Conservation (phyloP, 2,329 filamentous ascomycete species). For the Venturia pyrina region DNA sequence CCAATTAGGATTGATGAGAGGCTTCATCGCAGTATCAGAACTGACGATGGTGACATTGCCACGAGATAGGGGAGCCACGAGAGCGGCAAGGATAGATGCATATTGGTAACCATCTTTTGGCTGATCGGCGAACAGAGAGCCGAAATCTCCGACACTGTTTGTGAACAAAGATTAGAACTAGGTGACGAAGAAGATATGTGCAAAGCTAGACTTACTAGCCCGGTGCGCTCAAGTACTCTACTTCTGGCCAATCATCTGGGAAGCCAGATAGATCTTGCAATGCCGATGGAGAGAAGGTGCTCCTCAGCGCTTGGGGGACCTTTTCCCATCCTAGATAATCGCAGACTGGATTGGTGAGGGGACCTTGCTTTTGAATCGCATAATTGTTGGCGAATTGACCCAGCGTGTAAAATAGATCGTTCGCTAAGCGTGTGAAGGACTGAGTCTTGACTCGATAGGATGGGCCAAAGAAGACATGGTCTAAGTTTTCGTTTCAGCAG, state of each 20-base stretch:
- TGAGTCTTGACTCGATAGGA: constrained; percentile 17
- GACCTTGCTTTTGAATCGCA: constrained; percentile 12
- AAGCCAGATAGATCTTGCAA: constrained; percentile 16
- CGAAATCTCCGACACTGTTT: constrained; percentile 15
- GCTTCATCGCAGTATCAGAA: constrained; percentile 19
- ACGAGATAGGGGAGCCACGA: constrained; percentile 26
- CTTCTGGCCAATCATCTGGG: constrained; percentile 27
- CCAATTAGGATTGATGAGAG: constrained; percentile 27
- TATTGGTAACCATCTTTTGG: constrained; percentile 23
- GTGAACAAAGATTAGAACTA: not conserved
- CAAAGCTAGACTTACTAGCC: constrained; percentile 11
- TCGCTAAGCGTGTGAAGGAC: constrained; percentile 11
- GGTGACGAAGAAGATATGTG: not conserved
- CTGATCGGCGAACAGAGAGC: constrained; percentile 16
- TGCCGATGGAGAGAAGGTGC: constrained; percentile 13
- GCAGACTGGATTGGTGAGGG: constrained; percentile 17
- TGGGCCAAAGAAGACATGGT: constrained; percentile 28
- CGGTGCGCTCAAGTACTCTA: constrained; percentile 21
- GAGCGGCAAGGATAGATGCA: constrained; percentile 22
- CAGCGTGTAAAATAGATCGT: constrained; percentile 1
- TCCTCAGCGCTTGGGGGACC: constrained; percentile 16
- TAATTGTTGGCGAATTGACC: not conserved
- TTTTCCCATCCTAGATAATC: constrained; percentile 20
- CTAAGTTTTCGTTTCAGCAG: not conserved
- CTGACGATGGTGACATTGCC: constrained; percentile 25